Conservation (phyloP, 148 eudicot genomes). For the Oxyria digyna region DNA sequence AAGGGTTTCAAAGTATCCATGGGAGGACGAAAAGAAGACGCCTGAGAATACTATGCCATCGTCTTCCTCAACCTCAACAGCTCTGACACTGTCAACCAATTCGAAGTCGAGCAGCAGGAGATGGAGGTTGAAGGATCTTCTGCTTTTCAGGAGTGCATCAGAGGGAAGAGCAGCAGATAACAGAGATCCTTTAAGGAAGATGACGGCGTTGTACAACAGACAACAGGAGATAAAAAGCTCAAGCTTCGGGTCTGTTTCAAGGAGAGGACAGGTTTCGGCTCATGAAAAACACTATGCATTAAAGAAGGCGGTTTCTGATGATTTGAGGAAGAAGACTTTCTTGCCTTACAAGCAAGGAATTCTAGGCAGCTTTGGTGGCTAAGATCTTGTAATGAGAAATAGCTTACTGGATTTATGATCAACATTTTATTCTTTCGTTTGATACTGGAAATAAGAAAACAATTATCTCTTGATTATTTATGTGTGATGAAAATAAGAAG, state of each 20-base stretch:
- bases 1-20: conserved; percentile 27
- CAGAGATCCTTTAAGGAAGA: conserved; percentile 25
- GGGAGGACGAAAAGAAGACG: conserved; percentile 12
- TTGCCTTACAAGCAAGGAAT: conserved; percentile 10
- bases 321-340: conserved; percentile 4
- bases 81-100: not conserved
- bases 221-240: conserved; percentile 23
- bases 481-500: not conserved
- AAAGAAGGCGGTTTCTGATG: conserved; percentile 6
- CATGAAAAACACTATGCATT: conserved; percentile 3
- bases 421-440: not conserved
- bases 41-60: not conserved
- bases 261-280: conserved; percentile 7
- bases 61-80: not conserved
- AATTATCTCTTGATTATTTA: not conserved
- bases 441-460: not conserved
- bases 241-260: conserved; percentile 15
- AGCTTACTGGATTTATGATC: not conserved
- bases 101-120: conserved; percentile 19
- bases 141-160: conserved; percentile 67
- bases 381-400: not conserved
- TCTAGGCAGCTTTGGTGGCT: conserved; percentile 1
- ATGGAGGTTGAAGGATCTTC: conserved; percentile 56
- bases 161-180: conserved; percentile 40
- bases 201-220: conserved; percentile 13